Evolutionary conservation across 2,329 filamentous ascomycete genomes (phyloP).

Genomic region (Geoglossum cookeanum): DNA sequence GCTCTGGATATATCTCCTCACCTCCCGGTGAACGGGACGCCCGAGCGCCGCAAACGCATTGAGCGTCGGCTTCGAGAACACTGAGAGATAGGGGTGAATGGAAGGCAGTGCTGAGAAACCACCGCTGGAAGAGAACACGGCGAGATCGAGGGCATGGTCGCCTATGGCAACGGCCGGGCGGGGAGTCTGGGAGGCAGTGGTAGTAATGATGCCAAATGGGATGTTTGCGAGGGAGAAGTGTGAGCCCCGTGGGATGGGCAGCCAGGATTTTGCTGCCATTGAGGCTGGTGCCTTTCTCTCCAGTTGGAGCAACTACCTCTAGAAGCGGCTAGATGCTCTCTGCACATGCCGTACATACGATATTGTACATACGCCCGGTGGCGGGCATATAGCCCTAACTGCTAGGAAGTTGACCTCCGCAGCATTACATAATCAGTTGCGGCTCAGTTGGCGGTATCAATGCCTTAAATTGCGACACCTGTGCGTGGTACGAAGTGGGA

Average conservation of each 20-base stretch:
- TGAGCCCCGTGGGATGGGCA: conserved; percentile 37
- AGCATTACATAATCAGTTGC: neutral
- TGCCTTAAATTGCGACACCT: neutral
- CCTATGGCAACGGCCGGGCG: conserved; percentile 56
- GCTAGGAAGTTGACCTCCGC: too few relatives aligned
- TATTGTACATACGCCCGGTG: too few relatives aligned
- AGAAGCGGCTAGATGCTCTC: too few relatives aligned
- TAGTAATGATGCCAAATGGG: conserved; percentile 66
- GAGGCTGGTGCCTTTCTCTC: neutral
- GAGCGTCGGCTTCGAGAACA: conserved; percentile 46
- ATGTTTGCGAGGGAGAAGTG: conserved; percentile 66
- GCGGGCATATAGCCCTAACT: too few relatives aligned
- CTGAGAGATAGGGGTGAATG: conserved; percentile 36
- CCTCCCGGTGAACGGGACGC: conserved; percentile 44
- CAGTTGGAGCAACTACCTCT: too few relatives aligned
- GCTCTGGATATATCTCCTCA: conserved; percentile 48
- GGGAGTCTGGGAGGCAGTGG: conserved; percentile 32
- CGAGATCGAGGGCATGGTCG: conserved; percentile 49
- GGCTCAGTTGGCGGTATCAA: neutral
- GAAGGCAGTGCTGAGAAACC: conserved; percentile 40
- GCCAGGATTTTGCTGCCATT: conserved; percentile 28
- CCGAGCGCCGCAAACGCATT: conserved; percentile 60
- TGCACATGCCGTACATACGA: too few relatives aligned
- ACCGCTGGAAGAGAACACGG: conserved; percentile 36
- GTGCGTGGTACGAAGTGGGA: neutral